Base-by-base conservation (phyloP, 1,284 basidiomycete species). In the Ustilago tritici region DNA sequence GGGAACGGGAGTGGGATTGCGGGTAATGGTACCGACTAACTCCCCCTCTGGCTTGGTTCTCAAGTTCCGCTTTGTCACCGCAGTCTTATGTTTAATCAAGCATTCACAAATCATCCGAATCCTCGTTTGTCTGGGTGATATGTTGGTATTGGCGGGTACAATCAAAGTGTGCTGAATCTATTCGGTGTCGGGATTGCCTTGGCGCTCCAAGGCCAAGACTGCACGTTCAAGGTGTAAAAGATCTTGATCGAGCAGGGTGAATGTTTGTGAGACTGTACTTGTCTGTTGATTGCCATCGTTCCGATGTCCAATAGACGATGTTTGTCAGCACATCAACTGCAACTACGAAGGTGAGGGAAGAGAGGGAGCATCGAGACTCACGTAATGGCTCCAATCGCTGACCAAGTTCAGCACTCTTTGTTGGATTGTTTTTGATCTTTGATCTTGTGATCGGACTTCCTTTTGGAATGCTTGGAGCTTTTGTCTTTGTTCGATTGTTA, bases 231-330 rank as follows among this genome's bases (percentile, higher is more conserved):
- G 61, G 17, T 1, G 58, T 7, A 2, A 65, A 8, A 70, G 36
- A 12, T 70, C 38, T 4, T 11, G 1, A 32, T 70, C 69, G 4
- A 70, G 58, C 4, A 58, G 2, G 8, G 62, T 65, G 43, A 70
- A 70, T 28, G 63, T 19, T 23, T 58, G 40, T 23, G 49, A 58
- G 0, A 65, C 36, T 1, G 59, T 61, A 19, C 19, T 19, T 12
- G 69, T 65, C 62, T 70, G 35, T n/a, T 54, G 31, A 35, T 53
- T 53, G 17, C 46, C 9, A 23, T 47, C 5, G 50, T 23, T 56
- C 23, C 38, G 38, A 40, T 10, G 10, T 40, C 15, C 15, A 40
- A 11, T 40, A 40, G 2, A 11, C 38, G 23, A 28, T 28, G 23
- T 28, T 28, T 28, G 23, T 28, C 23, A 28, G 23, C 23, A 28